A percentile compares a stretch with the other conserved stretches of the same genome.
These are phyloP conservation scores for Corchorus olitorius DNA, from an alignment of 345 rosid species.

Conservation along the genomic window DNA sequence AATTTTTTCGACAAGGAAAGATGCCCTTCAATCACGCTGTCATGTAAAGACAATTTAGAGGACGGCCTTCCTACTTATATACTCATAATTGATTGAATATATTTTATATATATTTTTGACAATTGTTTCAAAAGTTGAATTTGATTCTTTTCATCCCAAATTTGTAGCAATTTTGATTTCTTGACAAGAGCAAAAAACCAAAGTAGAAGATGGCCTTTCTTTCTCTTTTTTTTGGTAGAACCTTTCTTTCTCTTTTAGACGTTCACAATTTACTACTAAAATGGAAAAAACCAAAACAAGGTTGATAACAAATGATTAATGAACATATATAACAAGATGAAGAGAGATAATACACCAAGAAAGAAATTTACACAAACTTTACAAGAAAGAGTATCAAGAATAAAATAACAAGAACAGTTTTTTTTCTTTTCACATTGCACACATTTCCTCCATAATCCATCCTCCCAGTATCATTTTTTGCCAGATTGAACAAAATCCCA, in stretches of 20 bases:
- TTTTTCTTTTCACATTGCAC: constrained; percentile 17
- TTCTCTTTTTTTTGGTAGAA: background rate
- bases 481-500: constrained; percentile 16
- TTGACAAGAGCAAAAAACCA: no score
- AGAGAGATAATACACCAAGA: background rate
- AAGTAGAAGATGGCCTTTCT: background rate
- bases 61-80: background rate
- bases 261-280: background rate
- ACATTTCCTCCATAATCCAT: background rate
- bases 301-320: constrained; percentile 4
- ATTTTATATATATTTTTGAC: no score
- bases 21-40: constrained; percentile 2
- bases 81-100: no score
- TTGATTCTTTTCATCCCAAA: no score
- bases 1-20: background rate
- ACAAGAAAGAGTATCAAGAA: constrained; percentile 11
- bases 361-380: constrained; percentile 21
- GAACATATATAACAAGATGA: background rate
- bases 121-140: no score
- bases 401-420: background rate
- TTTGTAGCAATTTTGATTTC: no score
- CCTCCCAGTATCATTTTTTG: background rate
- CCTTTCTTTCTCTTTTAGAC: no score
- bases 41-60: background rate
- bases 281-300: background rate